Evolutionary conservation across 2,329 filamentous ascomycete species (phyloP), one percentile per base, ranked within the genome.

Genomic region (Plenodomus lindquistii): DNA sequence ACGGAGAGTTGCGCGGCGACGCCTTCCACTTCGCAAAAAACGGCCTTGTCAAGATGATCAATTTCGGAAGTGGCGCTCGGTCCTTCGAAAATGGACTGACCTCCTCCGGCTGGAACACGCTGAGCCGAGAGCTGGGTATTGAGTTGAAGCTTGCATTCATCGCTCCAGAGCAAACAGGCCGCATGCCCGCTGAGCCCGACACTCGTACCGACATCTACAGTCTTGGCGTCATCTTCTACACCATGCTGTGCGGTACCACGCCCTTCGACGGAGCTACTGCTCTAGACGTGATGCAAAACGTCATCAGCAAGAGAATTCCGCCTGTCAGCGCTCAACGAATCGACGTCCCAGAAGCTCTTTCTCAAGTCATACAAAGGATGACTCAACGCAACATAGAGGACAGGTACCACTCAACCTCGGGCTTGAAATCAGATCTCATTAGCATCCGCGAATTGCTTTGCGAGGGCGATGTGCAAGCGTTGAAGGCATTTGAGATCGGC

Each of bases 61-160:
- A 90, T 46, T 91, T 95, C 67, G 93, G 93, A 11, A 93, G 90
- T 11, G 93, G 93, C 2, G 79, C 91, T 37, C 82, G 91, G 44
- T 89, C 91, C 0, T 97, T 97, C 59, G 93, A 97, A 71, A 90
- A 96, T 73, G 90, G 92, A 4, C 78, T 97, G 37, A 82, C 79
- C 7, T 93, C 89, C 62, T 87, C 88, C 17, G 91, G 91, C 27
- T 97, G 93, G 93, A 89, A 87, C 10, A 82, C 83, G 0, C 75
- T 97, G 9, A 93, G 89, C 11, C 87, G 88, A 50, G 89, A 97
- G 69, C 75, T 91, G 7, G 92, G 92, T 2, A 89, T 91, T 35
- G 91, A 91, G 73, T 87, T 92, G 66, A 96, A 96, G 72, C 78
- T 97, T 17, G 85, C 92, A 42, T 97, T 91, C 67, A 95, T 97